Evolutionary conservation across 148 eudicot species (phyloP).

Genomic region (Camellia lanceoleosa): DNA sequence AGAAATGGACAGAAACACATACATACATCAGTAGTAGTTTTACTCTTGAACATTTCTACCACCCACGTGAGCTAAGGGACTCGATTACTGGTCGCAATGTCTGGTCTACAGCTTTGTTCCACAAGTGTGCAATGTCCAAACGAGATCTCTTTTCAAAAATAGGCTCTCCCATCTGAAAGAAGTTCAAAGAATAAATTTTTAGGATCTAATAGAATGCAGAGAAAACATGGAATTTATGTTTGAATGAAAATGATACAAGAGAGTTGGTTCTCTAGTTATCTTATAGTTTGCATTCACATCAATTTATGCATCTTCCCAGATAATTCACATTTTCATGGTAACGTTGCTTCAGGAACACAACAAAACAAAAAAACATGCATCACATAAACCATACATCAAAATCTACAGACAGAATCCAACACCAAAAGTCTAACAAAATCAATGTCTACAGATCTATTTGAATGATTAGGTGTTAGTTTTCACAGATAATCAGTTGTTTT

Average conservation of each 20-base stretch:
- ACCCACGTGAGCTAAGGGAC: constrained; percentile 68
- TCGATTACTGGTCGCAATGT: constrained; percentile 50
- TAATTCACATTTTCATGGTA: background rate
- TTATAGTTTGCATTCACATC: background rate
- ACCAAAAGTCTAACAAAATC: background rate
- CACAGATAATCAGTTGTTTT: background rate
- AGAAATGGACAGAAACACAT: background rate
- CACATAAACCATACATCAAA: no score
- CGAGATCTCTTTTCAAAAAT: constrained; percentile 36
- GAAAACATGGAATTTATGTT: background rate
- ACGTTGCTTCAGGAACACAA: background rate
- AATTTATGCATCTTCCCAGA: background rate
- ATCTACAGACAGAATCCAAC: background rate
- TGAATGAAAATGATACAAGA: background rate
- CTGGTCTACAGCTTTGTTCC: constrained; percentile 79
- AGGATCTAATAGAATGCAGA: background rate
- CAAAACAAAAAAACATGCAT: background rate
- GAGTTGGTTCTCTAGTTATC: background rate
- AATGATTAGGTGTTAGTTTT: background rate
- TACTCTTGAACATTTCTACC: constrained; percentile 36
- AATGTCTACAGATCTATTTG: background rate
- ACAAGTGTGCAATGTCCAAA: constrained; percentile 52
- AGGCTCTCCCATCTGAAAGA: constrained; percentile 48
- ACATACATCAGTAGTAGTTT: background rate
- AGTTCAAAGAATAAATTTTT: constrained; percentile 10